Base-by-base conservation (phyloP, 495 filamentous ascomycete species). In the Penicillium cosmopolitanum region DNA sequence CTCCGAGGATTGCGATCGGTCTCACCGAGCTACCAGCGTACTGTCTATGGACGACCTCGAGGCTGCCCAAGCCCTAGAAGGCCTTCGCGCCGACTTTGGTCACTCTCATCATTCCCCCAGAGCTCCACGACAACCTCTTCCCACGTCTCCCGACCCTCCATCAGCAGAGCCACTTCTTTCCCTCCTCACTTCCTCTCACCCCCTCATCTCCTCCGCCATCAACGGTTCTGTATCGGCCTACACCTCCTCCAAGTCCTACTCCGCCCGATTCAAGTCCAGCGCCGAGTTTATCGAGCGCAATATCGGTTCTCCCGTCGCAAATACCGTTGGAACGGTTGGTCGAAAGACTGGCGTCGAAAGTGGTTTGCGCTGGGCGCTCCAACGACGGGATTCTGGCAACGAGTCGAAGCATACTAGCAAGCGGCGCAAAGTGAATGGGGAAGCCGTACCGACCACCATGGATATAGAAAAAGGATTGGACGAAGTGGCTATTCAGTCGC, bases 261-360 rank as follows among this genome's bases (percentile, higher is more conserved):
- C 90, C 5, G 91, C 93, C 0, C 84, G 89, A 3, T 88, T 97
- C 73, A 91, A 89, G 65, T 87, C 88, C 42, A 83, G 90, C 60
- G 92, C 90, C 40, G 91, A 96, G 66, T 89, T 92, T 62, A 85
- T 97, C 31, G 93, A 97, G 72, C 86, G 88, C 36, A 91, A 86
- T 62, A 87, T 96, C 36, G 86, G 84, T 5, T 87, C 87, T 1
- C 92, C 91, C 3, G 85, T 97, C 33, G 90, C 87, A 48, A 92
- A 87, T 65, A 92, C 89, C 1, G 89, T 96, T 2, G 86, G 87
- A n/a, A 88, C 82, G 2, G 89, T 96, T 5, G 86, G 90, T 16
- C 84, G 90, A 4, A 85, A 87, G 51, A 96, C 92, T 0, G 93
- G 93, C 28, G 87, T 96, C 0, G 92, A 97, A 68, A 85, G 87